phyloP scores from a whole-genome alignment of 345 rosid species.

The Pistacia integerrima region DNA sequence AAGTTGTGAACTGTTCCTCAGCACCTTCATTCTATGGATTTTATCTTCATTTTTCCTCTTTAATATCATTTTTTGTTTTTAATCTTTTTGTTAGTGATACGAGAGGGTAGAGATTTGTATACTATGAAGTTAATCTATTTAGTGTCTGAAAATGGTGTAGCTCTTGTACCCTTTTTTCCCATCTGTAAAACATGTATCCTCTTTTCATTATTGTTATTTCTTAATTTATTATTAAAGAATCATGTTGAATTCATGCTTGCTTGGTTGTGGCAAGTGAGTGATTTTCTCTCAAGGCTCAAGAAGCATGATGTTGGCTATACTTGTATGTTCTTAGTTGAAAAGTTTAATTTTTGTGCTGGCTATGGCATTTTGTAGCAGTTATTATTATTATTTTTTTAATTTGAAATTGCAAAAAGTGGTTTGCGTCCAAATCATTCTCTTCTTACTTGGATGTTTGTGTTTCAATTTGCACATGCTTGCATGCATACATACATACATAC shows the following conservation, averaged over 20 bases:
- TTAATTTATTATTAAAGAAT: no score
- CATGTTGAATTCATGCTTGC: not conserved
- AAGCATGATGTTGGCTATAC: not conserved
- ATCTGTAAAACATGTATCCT: not conserved
- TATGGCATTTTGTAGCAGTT: not conserved
- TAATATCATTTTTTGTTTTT: no score
- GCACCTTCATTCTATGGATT: not conserved
- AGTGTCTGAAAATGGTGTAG: no score
- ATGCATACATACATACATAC: no score
- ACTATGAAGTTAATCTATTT: no score
- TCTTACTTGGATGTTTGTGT: constrained; percentile 8
- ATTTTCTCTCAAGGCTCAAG: not conserved
- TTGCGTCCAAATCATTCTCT: not conserved
- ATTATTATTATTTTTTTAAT: not conserved
- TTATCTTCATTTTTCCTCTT: no score
- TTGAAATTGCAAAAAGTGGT: not conserved
- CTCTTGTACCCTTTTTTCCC: no score
- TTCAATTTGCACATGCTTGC: not conserved
- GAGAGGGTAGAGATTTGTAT: no score
- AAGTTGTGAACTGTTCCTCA: not conserved
- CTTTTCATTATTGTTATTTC: not conserved
- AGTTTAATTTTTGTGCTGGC: not conserved
- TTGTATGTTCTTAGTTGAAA: not conserved
- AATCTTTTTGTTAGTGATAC: no score
- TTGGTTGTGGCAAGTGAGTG: not conserved